Conservation (phyloP, 1,139 yeast species). For the Yamadazyma mexicana region DNA sequence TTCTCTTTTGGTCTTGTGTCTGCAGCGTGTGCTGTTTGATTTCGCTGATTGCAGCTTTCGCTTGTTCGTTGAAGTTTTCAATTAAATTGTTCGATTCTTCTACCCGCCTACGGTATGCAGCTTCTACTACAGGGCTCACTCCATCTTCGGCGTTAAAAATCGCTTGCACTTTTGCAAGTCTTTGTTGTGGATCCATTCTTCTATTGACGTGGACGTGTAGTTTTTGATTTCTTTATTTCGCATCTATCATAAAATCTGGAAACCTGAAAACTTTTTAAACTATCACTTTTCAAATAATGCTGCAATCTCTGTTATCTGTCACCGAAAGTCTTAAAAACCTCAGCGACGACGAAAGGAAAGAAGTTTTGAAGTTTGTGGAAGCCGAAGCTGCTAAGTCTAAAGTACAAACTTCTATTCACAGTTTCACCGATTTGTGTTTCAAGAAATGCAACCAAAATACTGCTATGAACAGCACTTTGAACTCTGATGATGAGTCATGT, state of each 20-base stretch:
- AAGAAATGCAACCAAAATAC: slow-evolving; percentile 70
- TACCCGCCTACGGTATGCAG: slow-evolving; percentile 27
- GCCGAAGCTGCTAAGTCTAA: slow-evolving; percentile 84
- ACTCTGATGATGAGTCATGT: slow-evolving; percentile 66
- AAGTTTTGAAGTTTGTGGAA: slow-evolving; percentile 74
- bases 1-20: slow-evolving; percentile 13
- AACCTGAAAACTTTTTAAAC: slow-evolving; percentile 5
- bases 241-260: too few relatives aligned
- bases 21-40: slow-evolving; percentile 12
- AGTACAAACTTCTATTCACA: slow-evolving; percentile 82
- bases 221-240: background rate
- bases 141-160: slow-evolving; percentile 3
- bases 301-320: slow-evolving; percentile 4
- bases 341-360: slow-evolving; percentile 72
- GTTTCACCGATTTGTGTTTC: slow-evolving; percentile 88
- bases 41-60: slow-evolving; percentile 25
- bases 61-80: slow-evolving; percentile 27
- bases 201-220: background rate
- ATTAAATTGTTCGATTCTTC: slow-evolving; percentile 29
- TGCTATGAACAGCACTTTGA: slow-evolving; percentile 53
- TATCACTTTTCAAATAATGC: slow-evolving; percentile 2
- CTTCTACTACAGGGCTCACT: slow-evolving; percentile 13
- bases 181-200: background rate
- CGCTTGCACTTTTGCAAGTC: slow-evolving; percentile 1
- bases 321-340: slow-evolving; percentile 47